Percentiles rank a stretch among this genome's conserved stretches.
phyloP scores from a whole-genome alignment of 2,329 filamentous ascomycete genomes.

The Fusarium devonianum region DNA sequence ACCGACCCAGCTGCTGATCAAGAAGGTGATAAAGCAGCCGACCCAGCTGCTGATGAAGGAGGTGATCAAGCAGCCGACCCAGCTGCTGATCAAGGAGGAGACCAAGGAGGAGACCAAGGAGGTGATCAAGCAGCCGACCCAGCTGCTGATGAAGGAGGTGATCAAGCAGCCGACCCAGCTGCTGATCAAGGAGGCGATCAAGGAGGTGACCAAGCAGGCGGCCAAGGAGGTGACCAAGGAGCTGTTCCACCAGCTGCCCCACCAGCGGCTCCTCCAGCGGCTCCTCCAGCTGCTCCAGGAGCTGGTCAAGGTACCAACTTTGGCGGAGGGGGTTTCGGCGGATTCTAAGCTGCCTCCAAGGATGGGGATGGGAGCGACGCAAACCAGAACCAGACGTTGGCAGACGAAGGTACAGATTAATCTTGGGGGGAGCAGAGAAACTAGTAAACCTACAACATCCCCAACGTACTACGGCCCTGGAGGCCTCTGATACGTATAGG shows the following conservation, averaged over 20 bases:
- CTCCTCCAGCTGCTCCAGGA: no score
- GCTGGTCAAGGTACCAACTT: constrained; percentile 1
- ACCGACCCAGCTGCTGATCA: no score
- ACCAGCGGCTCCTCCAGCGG: constrained; percentile 6
- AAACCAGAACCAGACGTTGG: constrained; percentile 22
- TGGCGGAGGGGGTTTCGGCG: constrained; percentile 12
- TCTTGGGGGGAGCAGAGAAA: constrained; percentile 39
- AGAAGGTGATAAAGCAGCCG: no score
- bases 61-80: not conserved
- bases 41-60: not conserved
- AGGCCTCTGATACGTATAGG: constrained; percentile 57
- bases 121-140: not conserved
- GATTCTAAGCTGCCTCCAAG: constrained; percentile 27
- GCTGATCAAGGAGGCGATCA: constrained; percentile 1
- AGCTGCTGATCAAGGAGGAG: no score
- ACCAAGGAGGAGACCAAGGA: not conserved
- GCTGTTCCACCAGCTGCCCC: constrained; percentile 2
- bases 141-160: not conserved
- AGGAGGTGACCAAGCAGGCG: constrained; percentile 10
- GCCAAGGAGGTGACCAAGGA: constrained; percentile 16
- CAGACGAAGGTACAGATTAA: constrained; percentile 23
- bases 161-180: not conserved
- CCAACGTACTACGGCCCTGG: constrained; percentile 60
- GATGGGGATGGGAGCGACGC: constrained; percentile 15
- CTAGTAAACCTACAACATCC: constrained; percentile 48